Evolutionary conservation across 2,329 filamentous ascomycete genomes (phyloP), one percentile per base, ranked within the genome.

Genomic region (Mycocentrospora acerina): DNA sequence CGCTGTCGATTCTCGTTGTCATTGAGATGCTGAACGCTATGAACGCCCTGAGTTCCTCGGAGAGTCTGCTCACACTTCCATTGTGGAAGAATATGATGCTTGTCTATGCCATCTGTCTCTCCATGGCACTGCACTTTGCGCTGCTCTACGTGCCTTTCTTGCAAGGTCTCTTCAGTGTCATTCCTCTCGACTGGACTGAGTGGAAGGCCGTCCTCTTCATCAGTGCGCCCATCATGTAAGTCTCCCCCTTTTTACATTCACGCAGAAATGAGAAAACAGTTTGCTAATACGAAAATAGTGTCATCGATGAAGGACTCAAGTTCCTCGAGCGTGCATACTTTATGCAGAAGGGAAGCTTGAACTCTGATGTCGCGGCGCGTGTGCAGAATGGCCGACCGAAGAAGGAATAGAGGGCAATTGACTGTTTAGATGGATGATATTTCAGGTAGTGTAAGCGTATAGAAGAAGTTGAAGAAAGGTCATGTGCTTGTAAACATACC

Each of bases 1-100:
- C 90, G 6, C 79, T 98, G 45, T 95, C 88, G 25, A 83, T 84
- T 59, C 79, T 98, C 13, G 93, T 98, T 30, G 90, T 96, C 44
- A 97, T 98, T 62, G 93, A 98, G 74, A 98, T 98, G 93, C 81
- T 98, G 66, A 98, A 98, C 71, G 93, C 93, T 57, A 91, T 97
- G 86, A 98, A 98, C 65, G 93, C 91, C 1, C 79, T 98, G 22
- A 96, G 90, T 2, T 95, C 90, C 1, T 95, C 88, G 68, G 93
- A 98, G 71, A 95, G 88, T 12, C 82, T 98, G 10, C 71, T 98
- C 39, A 96, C 90, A 2, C 80, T 98, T 47, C 91, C 90, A 8
- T 76, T 98, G n/a, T 96, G 91, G 91, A 82, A 91, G 64, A 98
- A 98, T 74, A 93, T 95, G 85, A 93, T 95, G 79, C 83, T 98